Evolutionary conservation across 257 asterid species (phyloP).

Genomic region (Forsythia viridissima): DNA sequence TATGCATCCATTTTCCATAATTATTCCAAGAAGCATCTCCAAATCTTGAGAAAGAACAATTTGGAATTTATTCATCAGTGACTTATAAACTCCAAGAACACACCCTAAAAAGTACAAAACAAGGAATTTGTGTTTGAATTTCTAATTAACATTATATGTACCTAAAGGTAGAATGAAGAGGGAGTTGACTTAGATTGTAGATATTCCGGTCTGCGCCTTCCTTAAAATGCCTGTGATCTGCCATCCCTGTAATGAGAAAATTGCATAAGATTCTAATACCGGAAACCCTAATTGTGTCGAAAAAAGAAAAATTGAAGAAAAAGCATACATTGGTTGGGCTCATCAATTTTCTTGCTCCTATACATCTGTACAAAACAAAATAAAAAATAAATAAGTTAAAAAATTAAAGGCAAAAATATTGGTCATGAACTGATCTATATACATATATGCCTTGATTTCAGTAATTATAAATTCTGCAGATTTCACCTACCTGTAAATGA

Average conservation of each 20-base stretch:
- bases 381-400: constrained; percentile 2
- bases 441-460: background rate
- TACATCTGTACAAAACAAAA: constrained; percentile 55
- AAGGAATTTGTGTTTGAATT: background rate
- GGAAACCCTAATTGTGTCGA: constrained; percentile 29
- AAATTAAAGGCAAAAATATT: background rate
- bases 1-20: constrained; percentile 46
- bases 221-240: constrained; percentile 40
- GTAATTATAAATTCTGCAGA: background rate
- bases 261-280: background rate
- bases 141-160: constrained; percentile 18
- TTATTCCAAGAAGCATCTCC: constrained; percentile 52
- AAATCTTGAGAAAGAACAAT: constrained; percentile 31
- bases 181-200: constrained; percentile 65
- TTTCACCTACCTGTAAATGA: constrained; percentile 66
- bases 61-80: background rate
- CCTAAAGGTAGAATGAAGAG: constrained; percentile 55
- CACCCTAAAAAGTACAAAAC: background rate
- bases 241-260: constrained; percentile 34
- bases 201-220: constrained; percentile 62
- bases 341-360: constrained; percentile 77
- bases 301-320: background rate
- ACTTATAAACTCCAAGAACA: background rate
- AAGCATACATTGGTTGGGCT: constrained; percentile 53
- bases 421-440: constrained; percentile 2